phyloP scores from a whole-genome alignment of 768 basidiomycete species.

The Termitomyces titanicus region DNA sequence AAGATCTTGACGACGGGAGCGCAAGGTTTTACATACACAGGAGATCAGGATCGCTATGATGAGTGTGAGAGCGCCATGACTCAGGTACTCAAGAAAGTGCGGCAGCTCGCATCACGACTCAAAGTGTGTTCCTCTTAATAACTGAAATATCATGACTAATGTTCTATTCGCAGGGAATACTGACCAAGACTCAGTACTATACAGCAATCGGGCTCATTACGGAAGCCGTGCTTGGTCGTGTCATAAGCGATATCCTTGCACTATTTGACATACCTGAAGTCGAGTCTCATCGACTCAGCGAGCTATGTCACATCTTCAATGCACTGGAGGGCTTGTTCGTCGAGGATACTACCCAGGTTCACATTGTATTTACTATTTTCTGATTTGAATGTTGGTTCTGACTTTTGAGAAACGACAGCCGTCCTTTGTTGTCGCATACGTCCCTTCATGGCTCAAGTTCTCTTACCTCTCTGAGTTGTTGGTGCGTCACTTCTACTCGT shows the following conservation, averaged over 20 bases:
- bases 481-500: conserved; percentile 44
- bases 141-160: background rate
- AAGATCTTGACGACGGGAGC: conserved; percentile 48
- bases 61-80: conserved; percentile 71
- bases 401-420: conserved; percentile 34
- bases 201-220: conserved; percentile 66
- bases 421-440: conserved; percentile 77
- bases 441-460: conserved; percentile 94
- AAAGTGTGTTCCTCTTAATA: conserved; percentile 49
- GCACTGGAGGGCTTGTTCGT: conserved; percentile 80
- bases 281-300: conserved; percentile 80
- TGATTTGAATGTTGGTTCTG: background rate
- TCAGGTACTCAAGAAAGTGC: conserved; percentile 59
- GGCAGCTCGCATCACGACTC: conserved; percentile 58
- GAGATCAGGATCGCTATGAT: conserved; percentile 71
- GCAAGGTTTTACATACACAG: conserved; percentile 65
- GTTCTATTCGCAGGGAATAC: conserved; percentile 47
- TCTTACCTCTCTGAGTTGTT: conserved; percentile 90
- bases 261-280: conserved; percentile 84
- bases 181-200: conserved; percentile 73
- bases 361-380: conserved; percentile 8
- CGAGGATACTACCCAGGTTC: conserved; percentile 57
- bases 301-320: conserved; percentile 76
- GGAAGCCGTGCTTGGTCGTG: conserved; percentile 60
- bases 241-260: conserved; percentile 70